A percentile compares a stretch with the other conserved stretches of the same genome.
phyloP scores from a whole-genome alignment of 257 asterid species.

The Perilla frutescens region DNA sequence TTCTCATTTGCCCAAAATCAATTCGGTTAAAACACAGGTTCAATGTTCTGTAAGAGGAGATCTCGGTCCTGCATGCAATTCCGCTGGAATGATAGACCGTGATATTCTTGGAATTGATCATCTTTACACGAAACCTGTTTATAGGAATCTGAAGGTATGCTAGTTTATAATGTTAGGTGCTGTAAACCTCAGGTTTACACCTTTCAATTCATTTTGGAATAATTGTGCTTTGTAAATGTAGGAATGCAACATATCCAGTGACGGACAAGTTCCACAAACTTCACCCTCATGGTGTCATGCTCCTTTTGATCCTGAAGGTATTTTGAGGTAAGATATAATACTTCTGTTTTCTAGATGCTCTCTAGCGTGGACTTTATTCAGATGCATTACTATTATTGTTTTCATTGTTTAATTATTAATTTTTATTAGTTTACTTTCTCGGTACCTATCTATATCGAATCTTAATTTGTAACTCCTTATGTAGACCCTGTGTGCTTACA shows the following conservation, averaged over 20 bases:
- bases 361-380: not conserved
- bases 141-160: constrained; percentile 74
- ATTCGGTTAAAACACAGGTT: constrained; percentile 51
- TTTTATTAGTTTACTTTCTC: not conserved
- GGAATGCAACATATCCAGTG: constrained; percentile 66
- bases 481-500: constrained; percentile 42
- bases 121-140: constrained; percentile 75
- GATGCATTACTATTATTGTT: not conserved
- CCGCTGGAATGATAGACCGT: constrained; percentile 92
- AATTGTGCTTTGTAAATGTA: constrained; percentile 33
- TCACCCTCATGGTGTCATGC: constrained; percentile 74
- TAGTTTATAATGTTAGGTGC: constrained; percentile 21
- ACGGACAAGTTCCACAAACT: constrained; percentile 47
- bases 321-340: constrained; percentile 62
- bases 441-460: constrained; percentile 18
- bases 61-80: constrained; percentile 83
- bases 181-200: constrained; percentile 22
- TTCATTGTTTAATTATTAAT: not conserved
- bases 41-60: constrained; percentile 84
- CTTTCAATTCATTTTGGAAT: constrained; percentile 30
- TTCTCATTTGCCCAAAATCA: not conserved
- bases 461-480: constrained; percentile 30
- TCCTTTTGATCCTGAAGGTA: constrained; percentile 94
- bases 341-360: constrained; percentile 15
- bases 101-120: constrained; percentile 69